Evolutionary conservation across 2,329 filamentous ascomycete species (phyloP).

Genomic region (Penicillium sp.): DNA sequence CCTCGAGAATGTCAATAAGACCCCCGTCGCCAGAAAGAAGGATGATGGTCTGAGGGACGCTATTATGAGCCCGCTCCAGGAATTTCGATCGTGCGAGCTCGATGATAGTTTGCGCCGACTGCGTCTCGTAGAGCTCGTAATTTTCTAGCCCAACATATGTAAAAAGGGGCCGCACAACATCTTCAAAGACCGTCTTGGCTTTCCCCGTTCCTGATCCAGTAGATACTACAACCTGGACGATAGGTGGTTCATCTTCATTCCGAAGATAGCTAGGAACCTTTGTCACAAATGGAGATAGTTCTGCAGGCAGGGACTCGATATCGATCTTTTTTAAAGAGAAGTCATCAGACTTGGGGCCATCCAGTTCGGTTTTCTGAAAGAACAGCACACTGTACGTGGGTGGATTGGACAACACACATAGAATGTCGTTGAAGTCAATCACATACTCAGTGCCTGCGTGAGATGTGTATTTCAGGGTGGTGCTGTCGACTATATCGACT

Average conservation of each 20-base stretch:
- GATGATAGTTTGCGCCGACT: slow-evolving; percentile 62
- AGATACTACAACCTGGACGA: slow-evolving; percentile 65
- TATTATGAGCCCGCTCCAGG: slow-evolving; percentile 50
- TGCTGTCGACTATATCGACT: slow-evolving; percentile 9
- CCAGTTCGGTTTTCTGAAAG: slow-evolving; percentile 13
- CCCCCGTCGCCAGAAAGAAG: slow-evolving; percentile 88
- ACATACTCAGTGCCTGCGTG: slow-evolving; percentile 11
- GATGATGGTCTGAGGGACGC: slow-evolving; percentile 61
- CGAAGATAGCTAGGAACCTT: slow-evolving; percentile 26
- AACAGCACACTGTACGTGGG: slow-evolving; percentile 25
- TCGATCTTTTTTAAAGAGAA: slow-evolving; percentile 19
- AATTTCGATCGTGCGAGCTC: slow-evolving; percentile 58
- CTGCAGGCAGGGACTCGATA: slow-evolving; percentile 17
- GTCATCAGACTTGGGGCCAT: not conserved
- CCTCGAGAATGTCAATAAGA: slow-evolving; percentile 77
- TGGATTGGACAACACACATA: slow-evolving; percentile 25
- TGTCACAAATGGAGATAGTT: slow-evolving; percentile 17
- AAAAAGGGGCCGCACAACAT: slow-evolving; percentile 59
- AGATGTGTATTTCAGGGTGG: slow-evolving; percentile 22
- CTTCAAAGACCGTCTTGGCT: slow-evolving; percentile 57
- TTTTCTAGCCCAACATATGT: slow-evolving; percentile 44
- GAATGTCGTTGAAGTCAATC: slow-evolving; percentile 25
- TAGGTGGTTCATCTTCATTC: slow-evolving; percentile 10
- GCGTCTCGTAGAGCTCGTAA: slow-evolving; percentile 63
- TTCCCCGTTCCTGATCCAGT: slow-evolving; percentile 63